Evolutionary conservation across 1,284 basidiomycete genomes (phyloP).

Genomic region (Fistulina hepatica): DNA sequence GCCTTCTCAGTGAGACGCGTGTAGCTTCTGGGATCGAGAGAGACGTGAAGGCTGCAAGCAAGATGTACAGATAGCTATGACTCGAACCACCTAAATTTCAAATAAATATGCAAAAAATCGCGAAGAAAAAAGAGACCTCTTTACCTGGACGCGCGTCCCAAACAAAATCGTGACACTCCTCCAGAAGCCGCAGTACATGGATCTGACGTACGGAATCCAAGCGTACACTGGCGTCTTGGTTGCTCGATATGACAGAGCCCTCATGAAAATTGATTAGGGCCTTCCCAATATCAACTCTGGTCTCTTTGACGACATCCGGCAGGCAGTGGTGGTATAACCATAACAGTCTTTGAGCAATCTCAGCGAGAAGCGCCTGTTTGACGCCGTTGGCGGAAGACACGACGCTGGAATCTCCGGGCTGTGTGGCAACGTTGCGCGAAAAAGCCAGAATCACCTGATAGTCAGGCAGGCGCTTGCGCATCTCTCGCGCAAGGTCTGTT

Average conservation of each 20-base stretch:
- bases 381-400: slow-evolving; percentile 26
- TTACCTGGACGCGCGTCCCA: slow-evolving; percentile 68
- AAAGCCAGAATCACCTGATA: slow-evolving; percentile 76
- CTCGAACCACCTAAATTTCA: slow-evolving; percentile 28
- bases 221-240: slow-evolving; percentile 18
- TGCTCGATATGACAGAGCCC: too few relatives aligned
- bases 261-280: slow-evolving; percentile 46
- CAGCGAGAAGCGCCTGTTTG: slow-evolving; percentile 49
- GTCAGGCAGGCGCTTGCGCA: slow-evolving; percentile 71
- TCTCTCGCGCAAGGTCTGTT: slow-evolving; percentile 63
- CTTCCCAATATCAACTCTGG: slow-evolving; percentile 79
- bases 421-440: slow-evolving; percentile 35
- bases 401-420: slow-evolving; percentile 1
- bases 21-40: slow-evolving; percentile 19
- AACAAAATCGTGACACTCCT: slow-evolving; percentile 63
- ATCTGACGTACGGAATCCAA: slow-evolving; percentile 59
- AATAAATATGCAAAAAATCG: slow-evolving; percentile 3
- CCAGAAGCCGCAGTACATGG: slow-evolving; percentile 67
- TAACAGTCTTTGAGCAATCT: slow-evolving; percentile 69
- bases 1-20: slow-evolving; percentile 31
- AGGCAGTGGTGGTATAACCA: slow-evolving; percentile 77
- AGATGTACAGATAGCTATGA: slow-evolving; percentile 51
- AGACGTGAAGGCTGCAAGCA: slow-evolving; percentile 53
- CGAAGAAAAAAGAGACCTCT: slow-evolving; percentile 4
- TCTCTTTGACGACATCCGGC: slow-evolving; percentile 65